phyloP scores from a whole-genome alignment of 176 grass and related monocot genomes.

The Rhynchospora breviuscula region DNA sequence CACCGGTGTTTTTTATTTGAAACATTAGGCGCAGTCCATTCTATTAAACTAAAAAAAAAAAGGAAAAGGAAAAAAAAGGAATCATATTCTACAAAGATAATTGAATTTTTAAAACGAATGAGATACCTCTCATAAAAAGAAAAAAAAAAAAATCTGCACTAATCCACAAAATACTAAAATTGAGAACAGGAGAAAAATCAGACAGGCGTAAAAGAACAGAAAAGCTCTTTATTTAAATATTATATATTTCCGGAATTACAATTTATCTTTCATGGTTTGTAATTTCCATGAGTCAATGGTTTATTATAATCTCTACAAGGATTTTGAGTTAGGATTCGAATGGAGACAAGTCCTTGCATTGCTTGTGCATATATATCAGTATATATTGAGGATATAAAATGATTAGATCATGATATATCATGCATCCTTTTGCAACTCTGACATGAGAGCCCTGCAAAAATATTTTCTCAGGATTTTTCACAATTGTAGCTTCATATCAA shows the following conservation, averaged over 20 bases:
- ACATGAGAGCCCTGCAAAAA: neutral
- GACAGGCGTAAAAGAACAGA: neutral
- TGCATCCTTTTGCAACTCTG: conserved; percentile 12
- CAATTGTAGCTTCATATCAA: neutral
- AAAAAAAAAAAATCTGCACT: neutral
- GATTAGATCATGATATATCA: conserved; percentile 14
- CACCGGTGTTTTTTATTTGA: neutral
- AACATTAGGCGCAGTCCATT: neutral
- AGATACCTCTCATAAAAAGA: neutral
- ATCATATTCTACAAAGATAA: neutral
- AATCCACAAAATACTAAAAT: neutral
- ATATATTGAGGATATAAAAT: neutral
- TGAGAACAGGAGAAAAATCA: neutral
- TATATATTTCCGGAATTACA: neutral
- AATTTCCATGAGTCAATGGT: neutral
- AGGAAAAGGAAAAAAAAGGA: neutral
- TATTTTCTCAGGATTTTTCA: neutral
- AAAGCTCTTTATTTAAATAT: conserved; percentile 8
- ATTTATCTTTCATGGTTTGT: neutral
- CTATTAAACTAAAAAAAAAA: neutral
- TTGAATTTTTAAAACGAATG: neutral
- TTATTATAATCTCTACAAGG: conserved; percentile 6
- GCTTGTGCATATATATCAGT: conserved; percentile 2
- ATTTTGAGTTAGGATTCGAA: neutral
- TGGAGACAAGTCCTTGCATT: neutral